phyloP scores from a whole-genome alignment of 1,139 yeast genomes.

The Pichia terricola region DNA sequence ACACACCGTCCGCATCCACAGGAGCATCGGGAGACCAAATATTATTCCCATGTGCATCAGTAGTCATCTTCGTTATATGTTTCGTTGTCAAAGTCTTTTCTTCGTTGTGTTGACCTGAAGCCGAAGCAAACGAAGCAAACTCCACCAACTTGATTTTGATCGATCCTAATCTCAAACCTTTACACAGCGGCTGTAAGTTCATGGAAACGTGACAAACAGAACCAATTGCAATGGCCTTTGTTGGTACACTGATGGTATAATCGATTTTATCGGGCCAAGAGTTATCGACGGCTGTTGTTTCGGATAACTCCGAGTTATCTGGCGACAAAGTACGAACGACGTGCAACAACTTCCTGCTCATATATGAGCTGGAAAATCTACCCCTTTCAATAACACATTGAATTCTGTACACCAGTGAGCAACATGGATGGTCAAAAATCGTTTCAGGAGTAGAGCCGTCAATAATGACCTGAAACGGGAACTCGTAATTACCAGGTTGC shows the following conservation, averaged over 20 bases:
- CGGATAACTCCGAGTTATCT: slow-evolving; percentile 80
- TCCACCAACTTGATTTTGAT: slow-evolving; percentile 62
- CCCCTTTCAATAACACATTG: slow-evolving; percentile 82
- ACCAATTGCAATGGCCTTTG: slow-evolving; percentile 87
- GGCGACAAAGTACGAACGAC: slow-evolving; percentile 84
- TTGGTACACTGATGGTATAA: slow-evolving; percentile 76
- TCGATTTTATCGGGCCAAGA: slow-evolving; percentile 96
- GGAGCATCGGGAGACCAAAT: slow-evolving; percentile 24
- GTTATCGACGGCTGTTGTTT: slow-evolving; percentile 89
- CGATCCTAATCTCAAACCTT: slow-evolving; percentile 71
- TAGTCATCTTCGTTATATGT: slow-evolving; percentile 24
- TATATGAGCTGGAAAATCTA: slow-evolving; percentile 55
- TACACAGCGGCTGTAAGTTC: slow-evolving; percentile 66
- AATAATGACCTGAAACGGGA: slow-evolving; percentile 77
- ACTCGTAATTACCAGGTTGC: slow-evolving; percentile 74
- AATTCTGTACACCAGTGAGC: slow-evolving; percentile 65
- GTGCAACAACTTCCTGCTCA: slow-evolving; percentile 65
- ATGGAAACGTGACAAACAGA: slow-evolving; percentile 63
- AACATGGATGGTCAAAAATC: slow-evolving; percentile 84
- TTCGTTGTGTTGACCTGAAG: slow-evolving; percentile 43
- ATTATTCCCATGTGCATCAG: slow-evolving; percentile 30
- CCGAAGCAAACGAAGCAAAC: slow-evolving; percentile 52
- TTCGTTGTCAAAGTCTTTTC: slow-evolving; percentile 48
- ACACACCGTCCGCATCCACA: slow-evolving; percentile 24
- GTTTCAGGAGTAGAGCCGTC: slow-evolving; percentile 87